Percentiles rank a stretch among this genome's conserved stretches.
Conservation (phyloP, 2,329 filamentous ascomycete species). For the Hypoxylon sp. region DNA sequence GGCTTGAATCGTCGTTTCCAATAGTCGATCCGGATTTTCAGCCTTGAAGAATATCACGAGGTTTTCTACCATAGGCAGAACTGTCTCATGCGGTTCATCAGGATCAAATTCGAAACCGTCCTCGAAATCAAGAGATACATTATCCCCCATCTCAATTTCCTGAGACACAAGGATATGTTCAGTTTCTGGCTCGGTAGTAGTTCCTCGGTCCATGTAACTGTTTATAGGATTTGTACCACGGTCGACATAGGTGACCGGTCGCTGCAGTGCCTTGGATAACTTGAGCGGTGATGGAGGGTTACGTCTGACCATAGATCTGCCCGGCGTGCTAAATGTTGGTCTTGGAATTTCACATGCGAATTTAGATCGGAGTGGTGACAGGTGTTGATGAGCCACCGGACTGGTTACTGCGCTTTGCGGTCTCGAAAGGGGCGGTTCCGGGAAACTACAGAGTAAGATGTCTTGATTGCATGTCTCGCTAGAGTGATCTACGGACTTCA, state of each 20-base stretch:
- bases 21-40: slow-evolving; percentile 58
- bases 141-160: slow-evolving; percentile 57
- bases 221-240: slow-evolving; percentile 48
- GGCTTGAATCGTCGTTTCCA: slow-evolving; percentile 64
- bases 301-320: slow-evolving; percentile 46
- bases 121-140: slow-evolving; percentile 30
- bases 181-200: slow-evolving; percentile 33
- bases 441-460: slow-evolving; percentile 47
- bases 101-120: slow-evolving; percentile 37
- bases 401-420: slow-evolving; percentile 22
- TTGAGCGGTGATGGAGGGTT: slow-evolving; percentile 48
- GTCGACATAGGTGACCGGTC: slow-evolving; percentile 40
- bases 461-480: slow-evolving; percentile 48
- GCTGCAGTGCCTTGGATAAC: slow-evolving; percentile 35
- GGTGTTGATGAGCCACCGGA: slow-evolving; percentile 22
- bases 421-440: slow-evolving; percentile 31
- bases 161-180: slow-evolving; percentile 57
- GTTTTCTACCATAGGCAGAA: slow-evolving; percentile 70
- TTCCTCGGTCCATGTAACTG: slow-evolving; percentile 46
- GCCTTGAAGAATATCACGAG: slow-evolving; percentile 69
- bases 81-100: slow-evolving; percentile 57
- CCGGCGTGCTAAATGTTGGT: slow-evolving; percentile 45
- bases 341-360: slow-evolving; percentile 43
- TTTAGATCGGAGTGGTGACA: slow-evolving; percentile 42
- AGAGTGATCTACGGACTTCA: slow-evolving; percentile 49